Conservation (phyloP, 305 asterid genomes). For the Coffea humblotiana region DNA sequence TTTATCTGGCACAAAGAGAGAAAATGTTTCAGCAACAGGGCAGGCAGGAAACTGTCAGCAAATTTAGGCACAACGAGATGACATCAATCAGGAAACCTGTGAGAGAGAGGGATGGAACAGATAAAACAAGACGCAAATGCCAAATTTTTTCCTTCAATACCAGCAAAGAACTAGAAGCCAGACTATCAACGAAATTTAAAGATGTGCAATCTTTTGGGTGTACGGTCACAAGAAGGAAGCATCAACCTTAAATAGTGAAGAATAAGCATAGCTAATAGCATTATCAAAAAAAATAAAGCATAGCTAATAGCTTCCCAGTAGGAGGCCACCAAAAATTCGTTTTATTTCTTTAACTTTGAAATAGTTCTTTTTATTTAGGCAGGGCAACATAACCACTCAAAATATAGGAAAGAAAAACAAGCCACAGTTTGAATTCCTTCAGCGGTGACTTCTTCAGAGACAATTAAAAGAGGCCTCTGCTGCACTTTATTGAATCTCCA, state of each 20-base stretch:
- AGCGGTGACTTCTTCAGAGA: neutral
- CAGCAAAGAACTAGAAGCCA: neutral
- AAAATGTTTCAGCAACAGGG: conserved; percentile 21
- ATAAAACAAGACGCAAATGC: neutral
- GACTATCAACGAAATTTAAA: neutral
- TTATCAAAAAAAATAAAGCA: neutral
- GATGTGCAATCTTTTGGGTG: neutral
- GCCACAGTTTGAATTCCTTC: neutral
- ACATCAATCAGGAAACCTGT: neutral
- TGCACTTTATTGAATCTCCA: neutral
- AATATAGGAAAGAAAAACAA: neutral
- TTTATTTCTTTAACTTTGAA: no score
- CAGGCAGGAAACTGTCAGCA: neutral
- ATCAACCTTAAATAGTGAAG: neutral
- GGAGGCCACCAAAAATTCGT: neutral
- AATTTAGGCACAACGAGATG: neutral
- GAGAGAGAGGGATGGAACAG: neutral
- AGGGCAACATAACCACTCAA: neutral
- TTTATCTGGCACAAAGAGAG: conserved; percentile 62
- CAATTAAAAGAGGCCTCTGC: neutral
- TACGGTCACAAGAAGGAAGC: neutral
- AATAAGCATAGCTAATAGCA: neutral
- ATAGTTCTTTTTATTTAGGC: neutral
- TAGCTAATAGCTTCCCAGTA: neutral
- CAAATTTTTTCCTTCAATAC: neutral